A percentile compares a stretch with the other conserved stretches of the same genome.
These are phyloP conservation scores for Geranium rotundifolium DNA, from an alignment of 345 rosid species.

Conservation along the genomic window DNA sequence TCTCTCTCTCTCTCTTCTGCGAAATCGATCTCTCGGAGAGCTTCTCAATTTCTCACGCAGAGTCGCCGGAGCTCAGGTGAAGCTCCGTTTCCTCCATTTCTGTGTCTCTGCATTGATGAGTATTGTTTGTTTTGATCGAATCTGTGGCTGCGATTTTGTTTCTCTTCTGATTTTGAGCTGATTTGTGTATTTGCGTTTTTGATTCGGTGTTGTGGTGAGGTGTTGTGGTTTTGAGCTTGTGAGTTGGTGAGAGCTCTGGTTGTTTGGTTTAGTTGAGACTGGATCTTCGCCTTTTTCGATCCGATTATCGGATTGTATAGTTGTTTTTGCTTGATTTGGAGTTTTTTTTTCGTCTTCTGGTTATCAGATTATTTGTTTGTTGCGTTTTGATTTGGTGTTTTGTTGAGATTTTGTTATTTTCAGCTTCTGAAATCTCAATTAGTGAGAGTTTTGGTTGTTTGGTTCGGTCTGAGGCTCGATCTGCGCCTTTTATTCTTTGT, in stretches of 20 bases:
- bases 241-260: too few relatives aligned
- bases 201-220: too few relatives aligned
- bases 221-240: too few relatives aligned
- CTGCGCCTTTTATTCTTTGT: background rate
- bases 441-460: too few relatives aligned
- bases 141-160: too few relatives aligned
- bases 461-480: background rate
- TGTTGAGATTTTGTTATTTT: background rate
- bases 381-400: background rate
- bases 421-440: background rate
- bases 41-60: background rate
- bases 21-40: constrained; percentile 5
- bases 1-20: constrained; percentile 2
- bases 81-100: constrained; percentile 1
- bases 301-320: too few relatives aligned
- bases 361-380: too few relatives aligned
- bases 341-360: too few relatives aligned
- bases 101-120: background rate
- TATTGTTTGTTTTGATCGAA: background rate
- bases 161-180: background rate
- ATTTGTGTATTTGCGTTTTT: too few relatives aligned
- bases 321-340: too few relatives aligned
- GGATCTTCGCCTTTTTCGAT: too few relatives aligned
- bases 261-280: too few relatives aligned
- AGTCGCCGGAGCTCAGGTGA: background rate